A percentile compares a stretch with the other conserved stretches of the same genome.
Conservation (phyloP, 768 basidiomycete species). For the Neoboletus subvelutipes region DNA sequence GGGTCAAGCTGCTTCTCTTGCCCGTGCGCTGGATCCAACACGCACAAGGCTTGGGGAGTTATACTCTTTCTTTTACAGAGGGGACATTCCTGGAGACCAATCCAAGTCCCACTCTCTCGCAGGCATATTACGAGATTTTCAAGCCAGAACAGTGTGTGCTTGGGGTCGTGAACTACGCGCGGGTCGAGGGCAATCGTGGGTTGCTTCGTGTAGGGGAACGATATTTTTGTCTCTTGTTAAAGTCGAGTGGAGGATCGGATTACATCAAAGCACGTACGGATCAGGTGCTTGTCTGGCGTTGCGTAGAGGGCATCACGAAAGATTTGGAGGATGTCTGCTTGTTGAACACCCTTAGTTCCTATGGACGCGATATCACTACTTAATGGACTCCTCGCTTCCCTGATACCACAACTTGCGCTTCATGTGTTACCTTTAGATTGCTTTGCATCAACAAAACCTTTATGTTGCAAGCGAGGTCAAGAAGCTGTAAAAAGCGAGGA, state of each 20-base stretch:
- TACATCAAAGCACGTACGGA: conserved; percentile 19
- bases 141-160: conserved; percentile 16
- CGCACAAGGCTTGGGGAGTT: neutral
- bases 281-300: conserved; percentile 12
- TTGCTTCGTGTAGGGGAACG: conserved; percentile 8
- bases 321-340: conserved; percentile 12
- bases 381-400: neutral
- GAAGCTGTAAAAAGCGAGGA: conserved; percentile 11
- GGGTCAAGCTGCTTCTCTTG: conserved; percentile 10
- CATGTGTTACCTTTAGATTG: neutral
- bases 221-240: conserved; percentile 15
- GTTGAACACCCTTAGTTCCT: conserved; percentile 5
- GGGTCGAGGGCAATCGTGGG: conserved; percentile 5
- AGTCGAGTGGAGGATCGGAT: neutral
- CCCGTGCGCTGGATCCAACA: conserved; percentile 9
- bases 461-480: conserved; percentile 1
- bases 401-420: neutral
- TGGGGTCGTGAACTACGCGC: conserved; percentile 16
- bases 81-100: conserved; percentile 9
- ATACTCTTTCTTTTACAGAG: conserved; percentile 15
- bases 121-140: conserved; percentile 17
- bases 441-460: neutral
- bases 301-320: conserved; percentile 6
- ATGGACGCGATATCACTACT: neutral
- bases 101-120: conserved; percentile 10